phyloP scores from a whole-genome alignment of 2,329 filamentous ascomycete genomes.

The Aspergillus quadrilineatus region DNA sequence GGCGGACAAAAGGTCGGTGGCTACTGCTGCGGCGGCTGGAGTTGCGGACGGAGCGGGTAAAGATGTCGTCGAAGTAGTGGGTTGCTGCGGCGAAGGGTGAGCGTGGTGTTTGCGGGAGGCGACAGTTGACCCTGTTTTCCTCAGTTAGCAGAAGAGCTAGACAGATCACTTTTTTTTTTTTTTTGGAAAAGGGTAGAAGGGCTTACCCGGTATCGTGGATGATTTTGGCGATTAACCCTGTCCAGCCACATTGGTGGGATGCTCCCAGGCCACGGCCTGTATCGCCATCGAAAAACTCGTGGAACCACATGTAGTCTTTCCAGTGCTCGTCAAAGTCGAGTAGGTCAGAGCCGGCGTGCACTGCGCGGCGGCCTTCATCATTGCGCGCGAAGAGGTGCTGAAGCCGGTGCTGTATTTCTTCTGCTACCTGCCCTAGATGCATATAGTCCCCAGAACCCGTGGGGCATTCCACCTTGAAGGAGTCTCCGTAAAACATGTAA shows the following conservation, averaged over 20 bases:
- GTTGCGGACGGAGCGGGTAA: slow-evolving; percentile 56
- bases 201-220: slow-evolving; percentile 94
- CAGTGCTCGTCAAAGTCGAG: slow-evolving; percentile 91
- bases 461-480: slow-evolving; percentile 87
- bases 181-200: background rate
- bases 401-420: slow-evolving; percentile 90
- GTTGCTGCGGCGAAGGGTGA: slow-evolving; percentile 79
- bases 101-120: slow-evolving; percentile 87
- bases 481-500: slow-evolving; percentile 91
- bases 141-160: background rate
- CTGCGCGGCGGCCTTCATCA: slow-evolving; percentile 81
- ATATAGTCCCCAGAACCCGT: slow-evolving; percentile 91
- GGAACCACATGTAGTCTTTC: slow-evolving; percentile 93
- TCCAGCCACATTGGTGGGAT: slow-evolving; percentile 96
- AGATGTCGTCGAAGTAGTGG: slow-evolving; percentile 94
- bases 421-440: slow-evolving; percentile 91
- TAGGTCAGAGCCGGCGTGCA: slow-evolving; percentile 80
- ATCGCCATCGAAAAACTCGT: slow-evolving; percentile 96
- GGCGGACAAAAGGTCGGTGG: slow-evolving; percentile 61
- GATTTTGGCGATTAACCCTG: slow-evolving; percentile 90
- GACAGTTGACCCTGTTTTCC: slow-evolving; percentile 74
- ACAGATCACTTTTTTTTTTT: background rate
- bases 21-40: slow-evolving; percentile 37
- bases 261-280: slow-evolving; percentile 84
- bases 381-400: slow-evolving; percentile 86